Conservation (phyloP, 1,284 basidiomycete species). For the Cystobasidium slooffiae region DNA sequence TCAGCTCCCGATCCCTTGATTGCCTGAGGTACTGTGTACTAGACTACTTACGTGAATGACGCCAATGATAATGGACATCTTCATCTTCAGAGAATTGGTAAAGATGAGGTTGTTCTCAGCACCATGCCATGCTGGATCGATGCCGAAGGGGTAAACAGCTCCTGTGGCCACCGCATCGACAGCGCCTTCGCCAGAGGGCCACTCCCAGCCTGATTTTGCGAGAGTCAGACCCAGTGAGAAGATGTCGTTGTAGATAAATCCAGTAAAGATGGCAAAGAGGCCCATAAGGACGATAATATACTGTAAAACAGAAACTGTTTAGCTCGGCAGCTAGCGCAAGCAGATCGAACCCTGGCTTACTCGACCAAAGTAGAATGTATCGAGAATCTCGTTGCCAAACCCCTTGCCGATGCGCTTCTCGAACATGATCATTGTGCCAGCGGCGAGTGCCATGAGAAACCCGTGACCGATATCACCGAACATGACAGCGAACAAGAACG, state of each 20-base stretch:
- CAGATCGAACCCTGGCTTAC: not conserved
- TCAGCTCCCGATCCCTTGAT: conserved; percentile 41
- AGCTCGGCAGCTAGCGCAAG: not conserved
- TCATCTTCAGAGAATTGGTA: conserved; percentile 99
- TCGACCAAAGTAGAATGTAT: conserved; percentile 79
- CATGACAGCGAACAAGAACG: conserved; percentile 99
- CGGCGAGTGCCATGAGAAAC: conserved; percentile 76
- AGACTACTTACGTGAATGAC: conserved; percentile 81
- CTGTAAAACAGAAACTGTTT: conserved; percentile 65
- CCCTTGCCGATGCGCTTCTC: conserved; percentile 81
- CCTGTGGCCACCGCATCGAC: conserved; percentile 67
- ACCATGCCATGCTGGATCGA: conserved; percentile 96
- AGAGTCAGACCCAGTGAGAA: conserved; percentile 92
- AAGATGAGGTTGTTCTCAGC: conserved; percentile 91
- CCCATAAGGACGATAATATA: conserved; percentile 99
- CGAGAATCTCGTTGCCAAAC: conserved; percentile 78
- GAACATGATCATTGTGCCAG: conserved; percentile 79
- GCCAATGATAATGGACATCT: conserved; percentile 97
- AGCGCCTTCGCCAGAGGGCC: conserved; percentile 62
- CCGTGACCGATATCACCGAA: conserved; percentile 99
- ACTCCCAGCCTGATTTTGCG: conserved; percentile 88
- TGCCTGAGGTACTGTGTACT: conserved; percentile 28
- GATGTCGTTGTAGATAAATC: conserved; percentile 98
- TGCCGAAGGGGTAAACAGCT: conserved; percentile 83
- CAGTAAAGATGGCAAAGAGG: conserved; percentile 90